phyloP scores from a whole-genome alignment of 1,139 yeast species.

The Hyphopichia wangnamkhiaoensis region DNA sequence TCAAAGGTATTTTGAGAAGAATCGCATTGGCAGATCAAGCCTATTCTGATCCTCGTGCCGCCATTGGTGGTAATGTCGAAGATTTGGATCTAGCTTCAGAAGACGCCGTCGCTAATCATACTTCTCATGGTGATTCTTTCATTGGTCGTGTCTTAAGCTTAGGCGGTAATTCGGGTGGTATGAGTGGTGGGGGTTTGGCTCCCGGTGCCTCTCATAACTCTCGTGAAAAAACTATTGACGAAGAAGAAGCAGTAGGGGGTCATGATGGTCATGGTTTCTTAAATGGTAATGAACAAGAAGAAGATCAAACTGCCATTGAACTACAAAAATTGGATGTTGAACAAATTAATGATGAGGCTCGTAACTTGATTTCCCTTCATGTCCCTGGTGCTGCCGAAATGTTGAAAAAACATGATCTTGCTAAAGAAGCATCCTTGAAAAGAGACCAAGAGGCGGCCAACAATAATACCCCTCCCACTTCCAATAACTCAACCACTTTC shows the following conservation, averaged over 20 bases:
- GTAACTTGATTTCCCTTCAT: slow-evolving; percentile 38
- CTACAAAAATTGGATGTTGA: slow-evolving; percentile 36
- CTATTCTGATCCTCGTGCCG: slow-evolving; percentile 19
- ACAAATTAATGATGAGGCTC: slow-evolving; percentile 43
- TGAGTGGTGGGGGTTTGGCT: slow-evolving; percentile 45
- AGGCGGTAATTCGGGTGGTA: slow-evolving; percentile 24
- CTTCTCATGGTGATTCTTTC: slow-evolving; percentile 35
- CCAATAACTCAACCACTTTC: not conserved
- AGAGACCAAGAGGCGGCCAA: not conserved
- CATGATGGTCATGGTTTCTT: slow-evolving; percentile 12
- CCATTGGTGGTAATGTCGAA: not conserved
- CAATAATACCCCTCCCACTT: not conserved
- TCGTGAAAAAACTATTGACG: slow-evolving; percentile 23
- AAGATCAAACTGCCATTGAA: slow-evolving; percentile 27
- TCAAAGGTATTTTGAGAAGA: slow-evolving; percentile 36
- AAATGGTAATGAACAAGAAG: slow-evolving; percentile 4
- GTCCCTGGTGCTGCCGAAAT: slow-evolving; percentile 24
- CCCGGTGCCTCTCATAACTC: slow-evolving; percentile 39
- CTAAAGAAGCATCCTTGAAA: not conserved
- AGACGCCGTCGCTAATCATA: slow-evolving; percentile 13
- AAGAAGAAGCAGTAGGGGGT: slow-evolving; percentile 23
- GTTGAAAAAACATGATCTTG: not conserved
- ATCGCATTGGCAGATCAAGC: slow-evolving; percentile 37
- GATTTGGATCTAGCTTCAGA: slow-evolving; percentile 1
- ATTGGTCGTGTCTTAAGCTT: slow-evolving; percentile 37